A percentile compares a stretch with the other conserved stretches of the same genome.
phyloP scores from a whole-genome alignment of 1,139 yeast genomes.

The Blastobotrys capitulatus region DNA sequence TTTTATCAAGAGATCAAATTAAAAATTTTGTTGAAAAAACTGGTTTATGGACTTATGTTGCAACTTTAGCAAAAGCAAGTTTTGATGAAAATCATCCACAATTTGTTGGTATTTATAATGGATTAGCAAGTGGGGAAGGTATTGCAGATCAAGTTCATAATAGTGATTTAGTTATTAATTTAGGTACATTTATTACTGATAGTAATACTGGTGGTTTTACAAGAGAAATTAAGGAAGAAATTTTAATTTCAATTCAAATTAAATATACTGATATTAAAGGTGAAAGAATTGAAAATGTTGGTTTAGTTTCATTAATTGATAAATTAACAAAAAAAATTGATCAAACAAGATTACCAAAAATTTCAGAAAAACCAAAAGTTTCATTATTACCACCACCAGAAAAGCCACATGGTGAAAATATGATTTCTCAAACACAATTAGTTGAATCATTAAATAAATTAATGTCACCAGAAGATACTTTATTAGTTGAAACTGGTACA shows the following conservation, averaged over 20 bases:
- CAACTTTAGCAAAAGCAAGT: conserved; percentile 50
- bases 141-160: conserved; percentile 36
- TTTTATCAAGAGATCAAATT: conserved; percentile 40
- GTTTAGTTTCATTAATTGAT: conserved; percentile 45
- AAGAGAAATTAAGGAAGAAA: conserved; percentile 33
- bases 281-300: conserved; percentile 32
- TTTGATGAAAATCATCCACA: conserved; percentile 56
- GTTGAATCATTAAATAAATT: conserved; percentile 29
- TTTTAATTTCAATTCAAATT: conserved; percentile 38
- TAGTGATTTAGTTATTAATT: conserved; percentile 35
- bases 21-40: conserved; percentile 44
- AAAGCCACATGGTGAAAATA: conserved; percentile 19
- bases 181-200: conserved; percentile 40
- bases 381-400: conserved; percentile 13
- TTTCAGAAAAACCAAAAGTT: conserved; percentile 19
- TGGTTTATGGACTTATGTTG: conserved; percentile 42
- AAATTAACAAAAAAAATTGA: conserved; percentile 36
- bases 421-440: conserved; percentile 36
- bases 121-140: conserved; percentile 43
- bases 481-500: conserved; percentile 75
- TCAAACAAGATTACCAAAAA: conserved; percentile 28
- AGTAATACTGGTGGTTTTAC: conserved; percentile 42
- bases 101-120: conserved; percentile 63
- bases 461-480: conserved; percentile 55
- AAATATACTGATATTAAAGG: conserved; percentile 44